Percentiles rank a stretch among this genome's conserved stretches.
Evolutionary conservation across 257 asterid species (phyloP).

Genomic region (Scutellaria galericulata): DNA sequence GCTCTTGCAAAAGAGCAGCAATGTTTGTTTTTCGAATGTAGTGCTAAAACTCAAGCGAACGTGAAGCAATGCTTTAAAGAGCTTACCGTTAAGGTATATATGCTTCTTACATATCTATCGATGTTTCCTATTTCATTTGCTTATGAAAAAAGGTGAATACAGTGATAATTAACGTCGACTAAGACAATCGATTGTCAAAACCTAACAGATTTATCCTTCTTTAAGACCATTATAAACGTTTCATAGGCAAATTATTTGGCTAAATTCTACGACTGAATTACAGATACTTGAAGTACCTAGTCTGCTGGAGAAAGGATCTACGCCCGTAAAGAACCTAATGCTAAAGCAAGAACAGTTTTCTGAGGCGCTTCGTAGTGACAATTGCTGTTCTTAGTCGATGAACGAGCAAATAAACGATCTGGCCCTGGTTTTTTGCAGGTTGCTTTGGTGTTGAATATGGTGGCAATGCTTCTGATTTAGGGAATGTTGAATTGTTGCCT

Average conservation of each 20-base stretch:
- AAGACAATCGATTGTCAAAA: no score
- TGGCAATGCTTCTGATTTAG: not conserved
- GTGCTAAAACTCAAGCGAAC: conserved; percentile 82
- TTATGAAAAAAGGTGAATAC: no score
- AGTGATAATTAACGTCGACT: no score
- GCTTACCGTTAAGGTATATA: conserved; percentile 64
- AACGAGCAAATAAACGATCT: not conserved
- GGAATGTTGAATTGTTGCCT: conserved; percentile 8
- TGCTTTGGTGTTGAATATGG: not conserved
- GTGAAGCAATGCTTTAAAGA: conserved; percentile 76
- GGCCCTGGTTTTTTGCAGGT: conserved; percentile 14
- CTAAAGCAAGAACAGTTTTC: conserved; percentile 53
- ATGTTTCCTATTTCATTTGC: no score
- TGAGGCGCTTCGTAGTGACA: conserved; percentile 26
- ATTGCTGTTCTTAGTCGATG: conserved; percentile 59
- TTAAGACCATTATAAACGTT: not conserved
- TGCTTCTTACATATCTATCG: not conserved
- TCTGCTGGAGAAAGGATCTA: conserved; percentile 82
- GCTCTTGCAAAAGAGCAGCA: conserved; percentile 67
- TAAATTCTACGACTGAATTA: conserved; percentile 3
- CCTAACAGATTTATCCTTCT: not conserved
- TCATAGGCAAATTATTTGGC: not conserved
- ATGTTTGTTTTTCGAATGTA: conserved; percentile 75
- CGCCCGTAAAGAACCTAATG: conserved; percentile 72
- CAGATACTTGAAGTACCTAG: conserved; percentile 87